Conservation (phyloP, 1,139 yeast species). For the Suhomyces ambrosiae region DNA sequence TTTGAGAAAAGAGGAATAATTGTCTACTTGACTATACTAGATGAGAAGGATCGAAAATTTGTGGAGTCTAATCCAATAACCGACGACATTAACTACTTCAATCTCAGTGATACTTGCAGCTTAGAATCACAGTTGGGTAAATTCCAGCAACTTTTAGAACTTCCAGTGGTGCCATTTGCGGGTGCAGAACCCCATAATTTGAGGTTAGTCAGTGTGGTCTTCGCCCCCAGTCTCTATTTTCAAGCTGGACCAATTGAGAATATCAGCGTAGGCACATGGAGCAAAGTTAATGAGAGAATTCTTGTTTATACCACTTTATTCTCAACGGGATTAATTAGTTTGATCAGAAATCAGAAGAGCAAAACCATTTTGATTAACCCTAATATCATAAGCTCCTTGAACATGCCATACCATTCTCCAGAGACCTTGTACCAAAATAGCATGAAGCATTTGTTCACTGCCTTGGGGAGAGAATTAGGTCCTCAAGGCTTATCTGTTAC, state of each 20-base stretch:
- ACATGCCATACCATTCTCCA: slow-evolving; percentile 53
- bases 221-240: slow-evolving; percentile 65
- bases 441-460: slow-evolving; percentile 39
- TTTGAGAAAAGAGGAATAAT: slow-evolving; percentile 78
- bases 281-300: slow-evolving; percentile 47
- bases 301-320: slow-evolving; percentile 53
- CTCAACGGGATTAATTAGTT: slow-evolving; percentile 56
- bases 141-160: slow-evolving; percentile 42
- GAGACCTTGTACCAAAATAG: slow-evolving; percentile 46
- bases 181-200: slow-evolving; percentile 58
- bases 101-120: slow-evolving; percentile 30
- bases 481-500: slow-evolving; percentile 48
- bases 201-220: slow-evolving; percentile 56
- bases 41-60: slow-evolving; percentile 61
- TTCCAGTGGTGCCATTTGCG: slow-evolving; percentile 48
- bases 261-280: slow-evolving; percentile 56
- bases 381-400: slow-evolving; percentile 43
- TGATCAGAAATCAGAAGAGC: slow-evolving; percentile 52
- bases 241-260: slow-evolving; percentile 72
- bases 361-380: slow-evolving; percentile 49
- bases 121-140: slow-evolving; percentile 44
- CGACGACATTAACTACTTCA: slow-evolving; percentile 51
- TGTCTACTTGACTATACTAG: slow-evolving; percentile 72
- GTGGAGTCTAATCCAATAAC: slow-evolving; percentile 60
- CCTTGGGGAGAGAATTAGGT: slow-evolving; percentile 41